Percentiles rank a stretch among this genome's conserved stretches.
These are phyloP conservation scores for Microcera coccophila DNA, from an alignment of 2,329 filamentous ascomycete species.

Conservation along the genomic window DNA sequence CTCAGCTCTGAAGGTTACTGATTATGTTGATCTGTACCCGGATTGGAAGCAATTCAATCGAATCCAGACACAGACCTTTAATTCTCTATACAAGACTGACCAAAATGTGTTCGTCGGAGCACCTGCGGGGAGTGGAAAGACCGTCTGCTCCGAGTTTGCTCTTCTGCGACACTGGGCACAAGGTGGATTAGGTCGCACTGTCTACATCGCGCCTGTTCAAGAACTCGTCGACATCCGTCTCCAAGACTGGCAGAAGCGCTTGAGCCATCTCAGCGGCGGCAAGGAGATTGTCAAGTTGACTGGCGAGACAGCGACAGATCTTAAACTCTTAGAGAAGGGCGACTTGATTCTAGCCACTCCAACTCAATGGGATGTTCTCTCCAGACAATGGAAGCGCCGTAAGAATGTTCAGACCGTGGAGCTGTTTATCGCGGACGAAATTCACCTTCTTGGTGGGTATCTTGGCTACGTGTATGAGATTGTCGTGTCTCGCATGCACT, in stretches of 20 bases:
- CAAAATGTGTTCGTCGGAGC: conserved; percentile 92
- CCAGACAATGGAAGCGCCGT: conserved; percentile 90
- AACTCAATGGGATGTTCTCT: conserved; percentile 91
- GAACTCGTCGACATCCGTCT: conserved; percentile 80
- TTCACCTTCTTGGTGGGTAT: conserved; percentile 86
- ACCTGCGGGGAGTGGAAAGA: conserved; percentile 95
- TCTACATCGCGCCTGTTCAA: conserved; percentile 94
- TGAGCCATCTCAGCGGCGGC: conserved; percentile 69
- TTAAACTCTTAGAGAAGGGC: conserved; percentile 81
- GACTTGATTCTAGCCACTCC: conserved; percentile 92
- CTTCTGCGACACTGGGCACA: conserved; percentile 79
- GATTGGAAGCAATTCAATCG: conserved; percentile 90
- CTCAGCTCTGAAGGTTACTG: conserved; percentile 79
- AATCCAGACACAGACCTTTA: conserved; percentile 96
- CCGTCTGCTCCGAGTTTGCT: conserved; percentile 92
- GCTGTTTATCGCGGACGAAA: conserved; percentile 89
- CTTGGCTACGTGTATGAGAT: conserved; percentile 91
- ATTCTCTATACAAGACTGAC: conserved; percentile 83
- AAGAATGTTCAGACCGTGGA: conserved; percentile 92
- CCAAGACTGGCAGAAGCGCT: conserved; percentile 79
- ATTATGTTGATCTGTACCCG: conserved; percentile 77
- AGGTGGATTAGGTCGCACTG: conserved; percentile 61
- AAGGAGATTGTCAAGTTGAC: conserved; percentile 91
- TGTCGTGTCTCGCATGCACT: conserved; percentile 96
- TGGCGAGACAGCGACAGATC: conserved; percentile 84